Conservation (phyloP, 345 rosid genomes). For the Populus deltoides region DNA sequence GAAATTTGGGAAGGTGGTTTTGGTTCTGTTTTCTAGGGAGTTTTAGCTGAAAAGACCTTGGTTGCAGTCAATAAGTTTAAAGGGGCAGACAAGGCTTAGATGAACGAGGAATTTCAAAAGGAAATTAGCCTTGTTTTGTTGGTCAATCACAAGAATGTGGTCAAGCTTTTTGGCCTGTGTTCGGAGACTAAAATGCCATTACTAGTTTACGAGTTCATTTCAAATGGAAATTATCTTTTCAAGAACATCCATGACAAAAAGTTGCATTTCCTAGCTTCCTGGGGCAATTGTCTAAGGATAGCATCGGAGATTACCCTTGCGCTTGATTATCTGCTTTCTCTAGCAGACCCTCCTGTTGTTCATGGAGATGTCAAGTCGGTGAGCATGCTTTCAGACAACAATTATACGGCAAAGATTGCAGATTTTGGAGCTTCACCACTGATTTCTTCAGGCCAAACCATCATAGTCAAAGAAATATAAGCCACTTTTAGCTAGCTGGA, state of each 20-base stretch:
- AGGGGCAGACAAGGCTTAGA: conserved; percentile 1
- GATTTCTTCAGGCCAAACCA: neutral
- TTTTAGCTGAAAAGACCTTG: neutral
- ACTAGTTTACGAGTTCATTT: neutral
- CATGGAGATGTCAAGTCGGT: conserved; percentile 4
- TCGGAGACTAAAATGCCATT: neutral
- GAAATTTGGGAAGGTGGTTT: conserved; percentile 31
- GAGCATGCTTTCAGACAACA: neutral
- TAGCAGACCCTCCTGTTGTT: too few species aligned
- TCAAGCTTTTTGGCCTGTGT: too few species aligned
- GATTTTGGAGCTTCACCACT: conserved; percentile 31
- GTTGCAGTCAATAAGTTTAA: conserved; percentile 16
- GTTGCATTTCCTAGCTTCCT: too few species aligned
- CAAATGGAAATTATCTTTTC: conserved; percentile 22
- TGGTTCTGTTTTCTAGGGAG: conserved; percentile 25
- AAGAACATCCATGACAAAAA: too few species aligned
- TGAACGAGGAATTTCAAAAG: neutral
- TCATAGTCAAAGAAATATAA: neutral
- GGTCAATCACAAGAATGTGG: conserved; percentile 25
- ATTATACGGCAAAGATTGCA: conserved; percentile 17
- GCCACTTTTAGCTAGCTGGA: neutral
- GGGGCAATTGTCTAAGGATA: too few species aligned
- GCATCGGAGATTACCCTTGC: too few species aligned
- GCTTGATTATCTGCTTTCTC: too few species aligned
- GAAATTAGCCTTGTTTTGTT: conserved; percentile 19